Evolutionary conservation across 192 early-diverging fungal genomes (phyloP), one percentile per base, ranked within the genome.

Genomic region (Podochytrium sp.): DNA sequence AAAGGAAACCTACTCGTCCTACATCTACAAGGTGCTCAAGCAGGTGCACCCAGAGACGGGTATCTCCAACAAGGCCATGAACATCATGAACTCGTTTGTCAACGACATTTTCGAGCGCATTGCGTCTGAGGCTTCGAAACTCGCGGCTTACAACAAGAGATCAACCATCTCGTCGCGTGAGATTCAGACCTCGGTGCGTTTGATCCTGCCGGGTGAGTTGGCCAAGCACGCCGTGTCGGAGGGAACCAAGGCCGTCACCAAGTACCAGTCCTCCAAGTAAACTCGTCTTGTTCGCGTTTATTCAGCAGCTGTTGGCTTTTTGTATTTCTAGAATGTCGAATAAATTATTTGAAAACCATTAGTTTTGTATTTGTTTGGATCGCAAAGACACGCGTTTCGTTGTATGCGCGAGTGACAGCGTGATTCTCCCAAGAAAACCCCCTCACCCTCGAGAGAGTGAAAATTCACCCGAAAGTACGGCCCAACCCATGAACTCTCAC

Each of bases 11-110:
- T 96, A 94, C 92, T 92, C 92, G 60, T 92, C 93, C 70, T 96
- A 97, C 85, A 96, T 97, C 87, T 97, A 95, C 91, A 95, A 95
- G 86, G 94, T 97, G 53, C 84, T 97, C 71, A 96, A 96, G 88
- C 96, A 98, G 83, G 94, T 98, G 72, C 95, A 98, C 86, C 96
- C 96, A 74, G 95, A 98, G 80, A 95, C 93, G 42, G 95, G 96
- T 86, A 95, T 98, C 87, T 96, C 94, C 73, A 95, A 95, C 92
- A 96, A 96, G 90, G 94, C 96, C 85, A 98, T 98, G 96, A 93
- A 91, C 42, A 96, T 95, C 84, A 87, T 94, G 80, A 96, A 98
- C 94, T 96, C 94, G 53, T 98, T 98, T 79, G 95, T 98, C 76
- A 93, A 96, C 86, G 96, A 97, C 85, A 98, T 98, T 84, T 98